These are phyloP conservation scores for Monosporozyma solicola DNA, from an alignment of 805 yeast species.

Conservation along the genomic window DNA sequence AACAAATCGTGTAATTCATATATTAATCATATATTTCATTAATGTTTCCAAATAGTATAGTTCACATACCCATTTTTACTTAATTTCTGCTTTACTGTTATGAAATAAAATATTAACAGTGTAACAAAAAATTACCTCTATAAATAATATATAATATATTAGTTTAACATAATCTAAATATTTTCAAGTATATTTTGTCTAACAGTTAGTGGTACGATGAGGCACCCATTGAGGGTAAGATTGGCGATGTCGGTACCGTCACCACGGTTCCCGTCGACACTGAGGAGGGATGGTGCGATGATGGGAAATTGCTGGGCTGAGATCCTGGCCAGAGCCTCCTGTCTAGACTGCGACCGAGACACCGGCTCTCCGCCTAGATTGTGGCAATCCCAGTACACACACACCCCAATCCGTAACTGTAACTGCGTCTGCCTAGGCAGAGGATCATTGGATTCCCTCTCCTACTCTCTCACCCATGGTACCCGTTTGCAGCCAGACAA, in stretches of 20 bases:
- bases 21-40: neutral
- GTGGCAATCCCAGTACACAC: too few relatives aligned
- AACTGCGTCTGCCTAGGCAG: too few relatives aligned
- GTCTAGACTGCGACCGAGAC: too few relatives aligned
- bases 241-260: neutral
- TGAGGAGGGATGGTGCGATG: too few relatives aligned
- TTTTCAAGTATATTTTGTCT: neutral
- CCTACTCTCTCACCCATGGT: too few relatives aligned
- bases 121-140: neutral
- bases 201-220: neutral
- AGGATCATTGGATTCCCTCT: too few relatives aligned
- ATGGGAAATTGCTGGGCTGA: too few relatives aligned
- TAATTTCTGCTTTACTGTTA: conserved; percentile 14
- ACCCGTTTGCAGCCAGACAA: too few relatives aligned
- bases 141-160: neutral
- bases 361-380: too few relatives aligned
- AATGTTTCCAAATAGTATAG: neutral
- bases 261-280: too few relatives aligned
- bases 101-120: neutral
- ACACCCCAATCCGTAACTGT: too few relatives aligned
- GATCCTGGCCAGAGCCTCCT: too few relatives aligned
- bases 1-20: neutral
- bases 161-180: neutral
- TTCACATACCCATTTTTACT: conserved; percentile 37
- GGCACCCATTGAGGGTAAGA: neutral